These are phyloP conservation scores for Syzygium oleosum DNA, from an alignment of 345 rosid species.

Conservation along the genomic window DNA sequence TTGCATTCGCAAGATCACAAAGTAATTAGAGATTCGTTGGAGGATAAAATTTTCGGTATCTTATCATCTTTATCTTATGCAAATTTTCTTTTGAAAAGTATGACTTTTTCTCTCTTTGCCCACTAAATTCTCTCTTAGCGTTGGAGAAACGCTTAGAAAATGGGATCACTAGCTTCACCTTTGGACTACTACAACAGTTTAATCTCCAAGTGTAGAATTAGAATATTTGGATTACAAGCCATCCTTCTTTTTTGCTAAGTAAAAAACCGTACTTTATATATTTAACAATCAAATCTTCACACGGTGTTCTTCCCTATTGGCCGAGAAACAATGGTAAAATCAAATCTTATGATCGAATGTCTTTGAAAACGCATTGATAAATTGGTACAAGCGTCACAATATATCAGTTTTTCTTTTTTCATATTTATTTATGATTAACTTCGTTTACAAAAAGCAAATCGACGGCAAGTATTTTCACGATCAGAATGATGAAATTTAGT, in stretches of 20 bases:
- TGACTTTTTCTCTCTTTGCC: background rate
- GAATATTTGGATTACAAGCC: background rate
- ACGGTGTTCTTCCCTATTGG: background rate
- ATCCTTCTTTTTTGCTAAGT: background rate
- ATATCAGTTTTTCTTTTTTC: fast-evolving
- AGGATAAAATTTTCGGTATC: background rate
- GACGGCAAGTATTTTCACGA: background rate
- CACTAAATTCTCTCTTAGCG: background rate
- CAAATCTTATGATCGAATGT: too few species aligned
- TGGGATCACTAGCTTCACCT: background rate
- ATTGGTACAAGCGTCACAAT: background rate
- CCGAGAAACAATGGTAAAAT: background rate
- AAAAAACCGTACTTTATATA: background rate
- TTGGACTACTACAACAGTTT: background rate
- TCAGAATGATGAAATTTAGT: background rate
- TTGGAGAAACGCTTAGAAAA: background rate
- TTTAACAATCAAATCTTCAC: background rate
- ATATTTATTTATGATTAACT: background rate
- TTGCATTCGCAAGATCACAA: background rate
- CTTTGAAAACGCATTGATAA: background rate
- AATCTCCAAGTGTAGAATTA: background rate
- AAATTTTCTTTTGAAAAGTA: background rate
- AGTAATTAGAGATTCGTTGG: background rate
- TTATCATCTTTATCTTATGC: background rate
- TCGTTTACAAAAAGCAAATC: background rate